Conservation (phyloP, 1,139 yeast species). For the Diutina neorugosa region DNA sequence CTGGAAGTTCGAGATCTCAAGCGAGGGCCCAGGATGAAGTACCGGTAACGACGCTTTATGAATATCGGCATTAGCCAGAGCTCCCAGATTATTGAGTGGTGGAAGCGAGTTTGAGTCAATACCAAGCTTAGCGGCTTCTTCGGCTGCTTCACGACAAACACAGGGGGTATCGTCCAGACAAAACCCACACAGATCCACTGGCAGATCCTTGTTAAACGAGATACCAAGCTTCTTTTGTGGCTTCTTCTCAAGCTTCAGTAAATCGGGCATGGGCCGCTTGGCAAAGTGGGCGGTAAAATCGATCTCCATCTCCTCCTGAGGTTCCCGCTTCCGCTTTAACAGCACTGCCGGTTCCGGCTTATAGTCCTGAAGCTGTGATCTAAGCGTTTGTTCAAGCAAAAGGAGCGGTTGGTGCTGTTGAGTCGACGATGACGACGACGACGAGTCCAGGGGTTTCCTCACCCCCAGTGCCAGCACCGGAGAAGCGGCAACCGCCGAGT, state of each 20-base stretch:
- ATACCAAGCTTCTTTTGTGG: background rate
- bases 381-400: constrained; percentile 20
- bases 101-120: background rate
- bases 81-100: constrained; percentile 11
- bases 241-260: constrained; percentile 16
- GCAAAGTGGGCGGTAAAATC: constrained; percentile 44
- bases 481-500: background rate
- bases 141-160: constrained; percentile 77
- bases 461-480: background rate
- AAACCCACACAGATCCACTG: constrained; percentile 80
- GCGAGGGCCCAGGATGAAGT: constrained; percentile 56
- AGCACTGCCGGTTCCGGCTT: constrained; percentile 55
- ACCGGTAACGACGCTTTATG: constrained; percentile 36
- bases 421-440: background rate
- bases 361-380: constrained; percentile 16
- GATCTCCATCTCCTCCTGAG: constrained; percentile 19
- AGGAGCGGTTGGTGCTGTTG: background rate
- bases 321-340: constrained; percentile 16
- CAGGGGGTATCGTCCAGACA: constrained; percentile 90
- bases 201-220: constrained; percentile 31
- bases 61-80: constrained; percentile 14
- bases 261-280: constrained; percentile 29
- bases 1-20: constrained; percentile 35
- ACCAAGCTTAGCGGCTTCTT: constrained; percentile 36
- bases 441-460: too few relatives aligned